Evolutionary conservation across 1,284 basidiomycete genomes (phyloP).

Genomic region (Austroboletus niveus): DNA sequence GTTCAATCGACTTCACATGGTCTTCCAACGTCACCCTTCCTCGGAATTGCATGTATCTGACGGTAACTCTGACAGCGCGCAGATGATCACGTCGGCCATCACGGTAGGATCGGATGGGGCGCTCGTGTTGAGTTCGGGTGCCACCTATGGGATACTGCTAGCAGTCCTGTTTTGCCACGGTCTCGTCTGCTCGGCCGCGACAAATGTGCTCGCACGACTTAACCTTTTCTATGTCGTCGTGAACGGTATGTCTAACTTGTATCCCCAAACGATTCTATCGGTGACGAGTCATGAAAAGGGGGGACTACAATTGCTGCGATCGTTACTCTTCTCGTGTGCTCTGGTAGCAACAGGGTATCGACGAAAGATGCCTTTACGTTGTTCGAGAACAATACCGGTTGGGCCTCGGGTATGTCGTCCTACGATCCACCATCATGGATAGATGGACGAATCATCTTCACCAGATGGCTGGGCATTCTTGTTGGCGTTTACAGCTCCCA

Average conservation of each 20-base stretch:
- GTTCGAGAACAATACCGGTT: constrained; percentile 72
- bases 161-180: constrained; percentile 63
- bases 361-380: constrained; percentile 65
- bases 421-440: too few species aligned
- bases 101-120: constrained; percentile 57
- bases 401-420: constrained; percentile 48
- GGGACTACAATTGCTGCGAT: constrained; percentile 62
- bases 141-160: constrained; percentile 65
- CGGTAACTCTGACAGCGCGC: constrained; percentile 40
- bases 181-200: constrained; percentile 69
- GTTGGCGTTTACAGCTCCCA: constrained; percentile 67
- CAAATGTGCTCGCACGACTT: constrained; percentile 59
- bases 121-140: constrained; percentile 50
- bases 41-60: constrained; percentile 8
- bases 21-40: constrained; percentile 17
- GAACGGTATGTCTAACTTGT: constrained; percentile 44
- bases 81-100: constrained; percentile 75
- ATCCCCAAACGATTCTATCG: neutral
- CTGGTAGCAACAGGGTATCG: constrained; percentile 56
- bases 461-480: constrained; percentile 72
- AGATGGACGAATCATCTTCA: neutral
- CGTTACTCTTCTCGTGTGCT: constrained; percentile 54
- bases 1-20: constrained; percentile 75
- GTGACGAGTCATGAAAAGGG: constrained; percentile 35
- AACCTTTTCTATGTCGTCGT: constrained; percentile 67